Conservation (phyloP, 148 eudicot species). For the Euryodendron excelsum region DNA sequence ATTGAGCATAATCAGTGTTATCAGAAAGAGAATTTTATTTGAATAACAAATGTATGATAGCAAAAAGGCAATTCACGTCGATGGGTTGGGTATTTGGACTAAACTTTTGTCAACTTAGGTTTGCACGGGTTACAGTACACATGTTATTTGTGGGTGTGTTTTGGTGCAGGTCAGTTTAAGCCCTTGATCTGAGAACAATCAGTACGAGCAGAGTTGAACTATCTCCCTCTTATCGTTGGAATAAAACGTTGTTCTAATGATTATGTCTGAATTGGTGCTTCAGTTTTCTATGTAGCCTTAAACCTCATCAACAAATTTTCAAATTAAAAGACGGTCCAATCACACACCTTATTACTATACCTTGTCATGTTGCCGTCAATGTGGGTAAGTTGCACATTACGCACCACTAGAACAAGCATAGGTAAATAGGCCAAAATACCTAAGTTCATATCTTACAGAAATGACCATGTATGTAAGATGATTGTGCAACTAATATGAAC, state of each 20-base stretch:
- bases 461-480: neutral
- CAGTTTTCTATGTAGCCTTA: neutral
- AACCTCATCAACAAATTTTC: neutral
- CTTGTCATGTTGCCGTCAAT: neutral
- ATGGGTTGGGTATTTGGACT: neutral
- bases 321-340: neutral
- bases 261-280: neutral
- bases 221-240: neutral
- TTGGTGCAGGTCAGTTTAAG: constrained; percentile 9
- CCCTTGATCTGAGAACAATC: neutral
- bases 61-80: neutral
- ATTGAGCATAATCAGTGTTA: neutral
- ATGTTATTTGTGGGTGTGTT: neutral
- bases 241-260: neutral
- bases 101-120: neutral
- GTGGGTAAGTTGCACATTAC: neutral
- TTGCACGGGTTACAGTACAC: neutral
- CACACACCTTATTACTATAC: neutral
- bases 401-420: neutral
- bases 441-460: neutral
- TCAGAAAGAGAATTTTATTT: neutral
- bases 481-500: neutral
- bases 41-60: neutral
- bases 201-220: neutral
- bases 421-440: neutral